Base-by-base conservation (phyloP, 2,329 filamentous ascomycete species). In the Colletotrichum sp. region DNA sequence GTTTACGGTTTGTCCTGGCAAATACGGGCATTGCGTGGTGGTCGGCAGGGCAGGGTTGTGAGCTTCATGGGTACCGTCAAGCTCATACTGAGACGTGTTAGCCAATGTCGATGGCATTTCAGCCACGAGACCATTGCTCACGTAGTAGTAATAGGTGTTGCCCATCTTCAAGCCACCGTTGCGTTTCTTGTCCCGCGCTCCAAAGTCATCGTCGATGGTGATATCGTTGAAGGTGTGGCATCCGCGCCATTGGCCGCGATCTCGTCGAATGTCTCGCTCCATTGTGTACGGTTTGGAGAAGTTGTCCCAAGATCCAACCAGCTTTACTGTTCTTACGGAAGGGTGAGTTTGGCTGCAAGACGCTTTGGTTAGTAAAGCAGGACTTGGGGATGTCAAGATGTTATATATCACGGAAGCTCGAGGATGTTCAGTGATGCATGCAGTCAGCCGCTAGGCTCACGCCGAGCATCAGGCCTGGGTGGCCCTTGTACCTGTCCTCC, bases 241-340 rank as follows among this genome's bases (percentile, higher is more conserved):
- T 59, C 96, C 96, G 81, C 93, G 93, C 96, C 96, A 98, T 84
- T 95, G 92, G 77, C 93, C 92, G 74, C 89, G 89, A 79, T 95
- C 94, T 79, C 94, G 92, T 82, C 94, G 92, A 78, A 86, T 87
- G 85, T 99, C 96, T 80, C 93, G 92, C 83, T 96, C 92, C 93
- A 99, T 96, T 61, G 88, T 88, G 87, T 98, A 96, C 66, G 92
- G 88, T 81, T 90, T 92, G 76, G 90, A 89, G 86, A 98, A 98
- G 87, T 98, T 98, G 87, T 98, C 96, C 96, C 96, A 99, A 78
- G 96, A 98, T 77, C 96, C 96, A 80, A 97, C 89, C 61, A 98
- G 90, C 82, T 95, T 92, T 79, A 98, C 95, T 60, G 93, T 93
- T 78, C 90, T 89, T 77, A 92, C 89, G 68, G 90, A 89, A 78